Base-by-base conservation (phyloP, 805 yeast genomes). In the Cyberlindnera mycetangii region DNA sequence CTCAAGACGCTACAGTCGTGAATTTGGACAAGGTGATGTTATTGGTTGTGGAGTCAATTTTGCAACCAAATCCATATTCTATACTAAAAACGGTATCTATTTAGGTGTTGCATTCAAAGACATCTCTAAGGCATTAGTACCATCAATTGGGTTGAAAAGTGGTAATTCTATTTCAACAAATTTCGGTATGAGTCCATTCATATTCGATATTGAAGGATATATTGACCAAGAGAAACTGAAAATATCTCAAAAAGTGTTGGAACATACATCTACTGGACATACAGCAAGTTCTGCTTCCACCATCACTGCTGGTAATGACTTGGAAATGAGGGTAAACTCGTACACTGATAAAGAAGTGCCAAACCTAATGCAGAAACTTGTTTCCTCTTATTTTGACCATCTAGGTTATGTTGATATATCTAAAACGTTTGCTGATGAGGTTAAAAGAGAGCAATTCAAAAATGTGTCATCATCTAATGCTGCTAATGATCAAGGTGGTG, bases 21-120 rank as follows among this genome's bases (percentile, higher is more conserved):
- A 60, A 24, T 82, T 75, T 60, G 77, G 81, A 0, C 58, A 66
- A 28, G 74, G 74, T 18, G 96, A 89, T 62, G 69, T 76, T 3
- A 73, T 90, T 50, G 97, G 97, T 0, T 84, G 90, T 62, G 97
- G 97, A 5, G 73, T 89, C 19, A 84, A 89, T 66, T 84, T 78
- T 54, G 68, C 75, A 14, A 77, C 76, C 32, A 74, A 78, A 33
- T 66, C 80, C 0, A 72, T 88, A 2, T 90, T 89, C 55, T 78
- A 79, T 51, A 89, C 97, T 0, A 83, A 85, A 60, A 89, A 90
- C 64, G 97, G 97, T 2, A 72, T 85, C 3, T 67, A 62, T 32
- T 58, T 79, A 35, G 85, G 83, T 1, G 67, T 70, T 31, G 83
- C 83, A 2, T 80, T 79, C 50, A 62, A 64, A 6, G 73, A 76